A percentile compares a stretch with the other conserved stretches of the same genome.
Conservation (phyloP, 1,284 basidiomycete genomes). For the Pterulicium gracile region DNA sequence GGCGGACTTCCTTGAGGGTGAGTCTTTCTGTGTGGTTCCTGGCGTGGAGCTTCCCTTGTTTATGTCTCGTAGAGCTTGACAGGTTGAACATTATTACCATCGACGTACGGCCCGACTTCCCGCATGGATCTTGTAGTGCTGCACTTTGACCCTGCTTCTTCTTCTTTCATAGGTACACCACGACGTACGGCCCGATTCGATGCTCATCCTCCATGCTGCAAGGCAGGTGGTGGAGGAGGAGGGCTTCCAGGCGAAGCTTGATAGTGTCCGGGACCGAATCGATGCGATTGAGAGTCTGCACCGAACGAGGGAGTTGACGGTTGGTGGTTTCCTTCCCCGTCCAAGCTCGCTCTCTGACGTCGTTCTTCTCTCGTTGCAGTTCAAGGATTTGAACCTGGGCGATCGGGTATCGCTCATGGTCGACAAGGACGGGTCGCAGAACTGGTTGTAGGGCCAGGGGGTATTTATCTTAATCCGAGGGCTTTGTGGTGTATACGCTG, state of each 20-base stretch:
- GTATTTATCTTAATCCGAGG: too few relatives aligned
- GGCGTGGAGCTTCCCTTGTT: conserved; percentile 7
- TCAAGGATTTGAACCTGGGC: conserved; percentile 52
- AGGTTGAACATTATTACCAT: conserved; percentile 63
- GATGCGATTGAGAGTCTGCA: conserved; percentile 68
- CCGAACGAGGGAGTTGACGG: conserved; percentile 60
- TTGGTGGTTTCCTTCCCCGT: conserved; percentile 17
- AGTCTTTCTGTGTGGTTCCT: conserved; percentile 9
- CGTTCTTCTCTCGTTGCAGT: conserved; percentile 24
- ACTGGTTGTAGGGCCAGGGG: too few relatives aligned
- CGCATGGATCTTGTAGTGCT: conserved; percentile 3
- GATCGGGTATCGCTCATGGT: conserved; percentile 48
- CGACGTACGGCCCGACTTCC: conserved; percentile 40
- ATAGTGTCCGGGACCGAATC: conserved; percentile 60
- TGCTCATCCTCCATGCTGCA: conserved; percentile 62
- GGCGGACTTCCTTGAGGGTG: conserved; percentile 70
- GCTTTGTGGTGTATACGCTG: too few relatives aligned
- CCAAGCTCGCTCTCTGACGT: conserved; percentile 15
- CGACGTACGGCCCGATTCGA: conserved; percentile 71
- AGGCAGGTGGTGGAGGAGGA: conserved; percentile 58
- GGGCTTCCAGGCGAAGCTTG: conserved; percentile 63
- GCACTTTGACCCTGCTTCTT: background rate
- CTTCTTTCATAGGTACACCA: conserved; percentile 45
- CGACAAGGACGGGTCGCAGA: conserved; percentile 59
- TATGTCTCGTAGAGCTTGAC: conserved; percentile 42